Conservation (phyloP, 352 stramenopile species). For the Globisporangium orthogonon region DNA sequence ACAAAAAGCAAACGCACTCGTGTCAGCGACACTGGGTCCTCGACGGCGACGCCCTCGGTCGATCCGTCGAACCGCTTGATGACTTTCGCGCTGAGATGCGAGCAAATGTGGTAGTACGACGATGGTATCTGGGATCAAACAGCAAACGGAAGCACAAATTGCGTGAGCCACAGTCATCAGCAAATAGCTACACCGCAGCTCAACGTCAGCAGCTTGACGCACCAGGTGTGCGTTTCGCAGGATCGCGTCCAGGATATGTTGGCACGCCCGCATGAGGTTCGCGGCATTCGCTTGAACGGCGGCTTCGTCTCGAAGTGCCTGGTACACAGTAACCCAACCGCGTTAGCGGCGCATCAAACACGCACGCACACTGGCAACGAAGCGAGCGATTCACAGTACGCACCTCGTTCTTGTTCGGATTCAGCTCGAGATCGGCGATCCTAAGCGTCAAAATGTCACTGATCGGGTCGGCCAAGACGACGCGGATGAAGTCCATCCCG, state of each 20-base stretch:
- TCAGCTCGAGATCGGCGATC: slow-evolving; percentile 73
- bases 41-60: slow-evolving; percentile 44
- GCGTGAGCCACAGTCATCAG: background rate
- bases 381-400: background rate
- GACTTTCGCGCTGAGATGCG: slow-evolving; percentile 63
- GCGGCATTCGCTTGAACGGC: slow-evolving; percentile 46
- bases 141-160: background rate
- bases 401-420: slow-evolving; percentile 50
- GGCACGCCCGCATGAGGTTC: slow-evolving; percentile 80
- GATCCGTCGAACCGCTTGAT: slow-evolving; percentile 65
- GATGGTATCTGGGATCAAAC: slow-evolving; percentile 34
- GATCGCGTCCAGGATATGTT: slow-evolving; percentile 80
- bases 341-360: background rate
- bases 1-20: slow-evolving; percentile 20
- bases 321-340: background rate
- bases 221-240: slow-evolving; percentile 51
- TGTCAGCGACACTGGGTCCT: slow-evolving; percentile 51
- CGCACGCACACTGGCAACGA: too few species aligned
- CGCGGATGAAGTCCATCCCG: slow-evolving; percentile 60
- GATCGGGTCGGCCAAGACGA: slow-evolving; percentile 55
- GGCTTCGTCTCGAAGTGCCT: slow-evolving; percentile 25
- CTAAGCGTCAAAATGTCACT: slow-evolving; percentile 54
- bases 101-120: slow-evolving; percentile 76
- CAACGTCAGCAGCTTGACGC: background rate
- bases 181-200: background rate